Percentiles rank a stretch among this genome's conserved stretches.
These are phyloP conservation scores for Rubia peregrina DNA, from an alignment of 305 asterid genomes.

Conservation along the genomic window DNA sequence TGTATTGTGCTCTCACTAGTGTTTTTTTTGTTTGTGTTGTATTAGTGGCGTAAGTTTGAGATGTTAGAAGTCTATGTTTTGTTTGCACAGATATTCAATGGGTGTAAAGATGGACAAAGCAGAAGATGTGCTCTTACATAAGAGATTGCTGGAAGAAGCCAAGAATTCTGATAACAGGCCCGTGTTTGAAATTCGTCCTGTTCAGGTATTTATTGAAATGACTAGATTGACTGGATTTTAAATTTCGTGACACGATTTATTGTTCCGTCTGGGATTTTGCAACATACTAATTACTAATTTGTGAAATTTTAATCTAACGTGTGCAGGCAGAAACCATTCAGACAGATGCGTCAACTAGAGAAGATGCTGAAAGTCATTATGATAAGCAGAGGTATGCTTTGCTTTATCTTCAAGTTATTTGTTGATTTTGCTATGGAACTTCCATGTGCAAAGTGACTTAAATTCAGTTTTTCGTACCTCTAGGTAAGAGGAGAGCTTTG, in stretches of 20 bases:
- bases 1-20: neutral
- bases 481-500: conserved; percentile 21
- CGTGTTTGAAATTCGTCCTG: conserved; percentile 41
- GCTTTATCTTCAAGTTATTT: conserved; percentile 2
- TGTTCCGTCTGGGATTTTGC: neutral
- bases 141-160: conserved; percentile 33
- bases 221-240: neutral
- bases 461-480: conserved; percentile 27
- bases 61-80: neutral
- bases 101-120: conserved; percentile 55
- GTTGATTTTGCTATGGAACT: neutral
- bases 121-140: conserved; percentile 46
- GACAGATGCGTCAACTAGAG: conserved; percentile 22
- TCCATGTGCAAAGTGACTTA: conserved; percentile 25
- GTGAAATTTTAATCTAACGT: neutral
- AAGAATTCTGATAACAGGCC: conserved; percentile 39
- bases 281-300: neutral
- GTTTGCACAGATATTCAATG: conserved; percentile 35
- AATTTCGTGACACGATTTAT: neutral
- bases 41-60: neutral
- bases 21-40: neutral
- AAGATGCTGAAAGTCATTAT: conserved; percentile 32
- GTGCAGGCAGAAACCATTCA: conserved; percentile 29
- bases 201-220: conserved; percentile 27
- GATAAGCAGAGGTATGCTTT: conserved; percentile 21